Conservation (phyloP, 2,329 filamentous ascomycete species). For the Pseudocercospora fuligena region DNA sequence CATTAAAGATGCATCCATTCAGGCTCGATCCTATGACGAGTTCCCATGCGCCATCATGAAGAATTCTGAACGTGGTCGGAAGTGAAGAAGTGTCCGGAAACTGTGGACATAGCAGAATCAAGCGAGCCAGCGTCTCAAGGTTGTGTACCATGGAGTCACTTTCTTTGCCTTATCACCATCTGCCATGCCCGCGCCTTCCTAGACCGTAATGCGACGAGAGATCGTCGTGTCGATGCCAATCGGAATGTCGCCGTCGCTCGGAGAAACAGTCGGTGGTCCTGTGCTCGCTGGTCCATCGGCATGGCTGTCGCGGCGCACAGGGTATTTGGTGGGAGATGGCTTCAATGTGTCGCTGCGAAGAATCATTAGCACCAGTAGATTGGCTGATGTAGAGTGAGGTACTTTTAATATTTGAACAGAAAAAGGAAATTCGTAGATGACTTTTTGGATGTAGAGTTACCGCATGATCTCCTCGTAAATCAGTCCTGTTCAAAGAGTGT, state of each 20-base stretch:
- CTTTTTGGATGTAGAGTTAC: conserved; percentile 46
- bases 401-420: conserved; percentile 22
- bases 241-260: conserved; percentile 25
- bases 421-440: conserved; percentile 28
- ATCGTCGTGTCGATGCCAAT: conserved; percentile 18
- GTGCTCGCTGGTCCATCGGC: background rate
- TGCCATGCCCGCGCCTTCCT: conserved; percentile 29
- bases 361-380: conserved; percentile 27
- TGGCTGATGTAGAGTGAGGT: conserved; percentile 7
- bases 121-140: conserved; percentile 29
- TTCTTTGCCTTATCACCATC: conserved; percentile 14
- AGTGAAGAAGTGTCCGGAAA: background rate
- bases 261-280: background rate
- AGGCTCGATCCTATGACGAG: background rate
- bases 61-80: background rate
- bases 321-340: conserved; percentile 24
- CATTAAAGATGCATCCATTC: background rate
- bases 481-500: conserved; percentile 58
- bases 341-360: conserved; percentile 24
- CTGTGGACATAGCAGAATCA: conserved; percentile 12
- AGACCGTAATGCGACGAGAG: conserved; percentile 21
- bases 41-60: background rate
- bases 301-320: conserved; percentile 2
- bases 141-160: conserved; percentile 28
- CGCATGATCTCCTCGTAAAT: conserved; percentile 98